Evolutionary conservation across 345 rosid genomes (phyloP).

Genomic region (Melaleuca alternifolia): DNA sequence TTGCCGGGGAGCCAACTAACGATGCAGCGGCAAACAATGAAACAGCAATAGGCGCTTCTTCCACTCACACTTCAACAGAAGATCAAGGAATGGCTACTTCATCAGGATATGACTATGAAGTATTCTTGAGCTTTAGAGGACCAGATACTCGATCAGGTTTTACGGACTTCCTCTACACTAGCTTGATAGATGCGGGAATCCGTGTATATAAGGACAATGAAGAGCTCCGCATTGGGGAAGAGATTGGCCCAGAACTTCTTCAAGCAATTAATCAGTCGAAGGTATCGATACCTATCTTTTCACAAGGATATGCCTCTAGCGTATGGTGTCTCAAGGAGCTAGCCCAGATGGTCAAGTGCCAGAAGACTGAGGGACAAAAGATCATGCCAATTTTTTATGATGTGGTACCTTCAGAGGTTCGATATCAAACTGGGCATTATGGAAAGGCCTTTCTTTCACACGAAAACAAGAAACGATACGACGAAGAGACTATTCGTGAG

Average conservation of each 20-base stretch:
- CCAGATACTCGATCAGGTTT: not conserved
- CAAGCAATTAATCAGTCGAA: not conserved
- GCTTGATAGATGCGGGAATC: fast-evolving
- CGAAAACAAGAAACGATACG: fast-evolving
- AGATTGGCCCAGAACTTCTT: not conserved
- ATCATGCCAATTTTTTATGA: not conserved
- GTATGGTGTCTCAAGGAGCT: not conserved
- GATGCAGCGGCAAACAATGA: not conserved
- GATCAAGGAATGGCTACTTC: too few relatives aligned
- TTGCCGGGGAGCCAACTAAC: not conserved
- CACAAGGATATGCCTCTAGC: not conserved
- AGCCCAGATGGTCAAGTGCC: not conserved
- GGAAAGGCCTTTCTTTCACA: fast-evolving
- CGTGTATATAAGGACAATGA: not conserved
- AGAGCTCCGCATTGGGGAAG: fast-evolving
- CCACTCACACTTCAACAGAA: too few relatives aligned
- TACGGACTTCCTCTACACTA: not conserved
- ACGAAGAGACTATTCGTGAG: fast-evolving
- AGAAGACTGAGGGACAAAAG: fast-evolving
- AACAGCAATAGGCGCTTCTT: not conserved
- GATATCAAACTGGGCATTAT: fast-evolving
- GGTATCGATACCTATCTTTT: not conserved
- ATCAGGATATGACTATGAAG: not conserved
- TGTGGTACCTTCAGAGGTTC: not conserved
- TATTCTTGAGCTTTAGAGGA: not conserved